A percentile compares a stretch with the other conserved stretches of the same genome.
phyloP scores from a whole-genome alignment of 164 flowering plant genomes.

The Kalanchoe fedtschenkoi region DNA sequence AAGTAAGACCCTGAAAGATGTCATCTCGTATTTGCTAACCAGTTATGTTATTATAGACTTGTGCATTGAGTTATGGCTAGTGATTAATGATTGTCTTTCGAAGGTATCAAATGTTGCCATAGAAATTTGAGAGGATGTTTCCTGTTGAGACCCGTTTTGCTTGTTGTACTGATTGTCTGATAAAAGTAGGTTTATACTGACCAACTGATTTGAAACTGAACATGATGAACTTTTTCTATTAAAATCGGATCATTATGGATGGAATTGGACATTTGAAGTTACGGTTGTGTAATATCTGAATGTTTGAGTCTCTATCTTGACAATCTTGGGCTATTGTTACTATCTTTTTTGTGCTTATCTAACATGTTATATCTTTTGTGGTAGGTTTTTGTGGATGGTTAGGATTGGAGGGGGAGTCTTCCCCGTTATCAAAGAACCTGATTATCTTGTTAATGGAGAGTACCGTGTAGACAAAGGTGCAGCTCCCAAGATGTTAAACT shows the following conservation, averaged over 20 bases:
- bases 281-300: too few relatives aligned
- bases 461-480: conserved; percentile 98
- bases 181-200: not conserved
- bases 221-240: not conserved
- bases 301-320: too few relatives aligned
- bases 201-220: not conserved
- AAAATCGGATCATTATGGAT: not conserved
- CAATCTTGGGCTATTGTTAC: too few relatives aligned
- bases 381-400: conserved; percentile 98
- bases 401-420: conserved; percentile 99
- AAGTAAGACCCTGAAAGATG: conserved; percentile 47
- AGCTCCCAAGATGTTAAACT: conserved; percentile 96
- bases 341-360: not conserved
- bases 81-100: too few relatives aligned
- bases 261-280: not conserved
- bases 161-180: not conserved
- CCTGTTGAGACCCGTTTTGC: not conserved
- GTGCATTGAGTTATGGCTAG: not conserved
- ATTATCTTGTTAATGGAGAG: conserved; percentile 98
- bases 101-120: not conserved
- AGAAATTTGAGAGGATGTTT: not conserved
- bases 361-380: conserved; percentile 2
- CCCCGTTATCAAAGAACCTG: conserved; percentile 97
- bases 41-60: not conserved
- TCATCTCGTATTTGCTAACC: not conserved